Base-by-base conservation (phyloP, 1,284 basidiomycete species). In the Schizophyllum amplum region DNA sequence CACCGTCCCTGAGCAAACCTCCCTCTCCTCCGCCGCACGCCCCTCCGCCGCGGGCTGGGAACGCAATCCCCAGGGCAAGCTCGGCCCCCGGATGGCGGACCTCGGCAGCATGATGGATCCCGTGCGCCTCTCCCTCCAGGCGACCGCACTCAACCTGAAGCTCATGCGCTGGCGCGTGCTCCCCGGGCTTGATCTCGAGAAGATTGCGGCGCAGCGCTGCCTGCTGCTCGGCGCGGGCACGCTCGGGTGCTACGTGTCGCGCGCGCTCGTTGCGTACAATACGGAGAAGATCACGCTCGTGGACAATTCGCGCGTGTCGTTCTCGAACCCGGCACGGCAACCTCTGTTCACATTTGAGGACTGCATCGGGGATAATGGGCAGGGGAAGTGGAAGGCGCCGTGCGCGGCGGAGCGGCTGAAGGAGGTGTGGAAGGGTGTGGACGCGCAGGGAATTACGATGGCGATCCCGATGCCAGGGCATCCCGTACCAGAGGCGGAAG, bases 391-490 rank as follows among this genome's bases (percentile, higher is more conserved):
- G 5, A 99, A 99, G 69, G 96, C 96, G 0, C 84, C 85, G 55
- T 92, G 92, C 62, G 97, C 97, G 0, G 95, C 96, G 0, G 88
- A 83, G n/a, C 76, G 82, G 24, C 71, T 98, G 62, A 90, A 84
- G 74, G 87, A 86, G 70, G 48, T 24, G 5, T 50, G 48, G 24
- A 50, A 50, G 20, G 20, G 24, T 3, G 20, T 50, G 48, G 20
- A 50, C 5, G 48, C 48, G 9, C 24, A 50, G 20, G 20, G 24
- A 9, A 20, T 50, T 9, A 22, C 11, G 15, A 73, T 99, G 11
- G 82, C 83, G 15, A 90, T 99, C 59, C 96, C 97, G 0, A 99
- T 99, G 96, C 97, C 97, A 0, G 97, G 97, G 0, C 96, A 99
- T 66, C 94, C 94, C 0, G 79, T 98, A 54, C 84, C 87, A 15